Conservation (phyloP, 2,329 filamentous ascomycete species). For the Trichoderma harzianum region DNA sequence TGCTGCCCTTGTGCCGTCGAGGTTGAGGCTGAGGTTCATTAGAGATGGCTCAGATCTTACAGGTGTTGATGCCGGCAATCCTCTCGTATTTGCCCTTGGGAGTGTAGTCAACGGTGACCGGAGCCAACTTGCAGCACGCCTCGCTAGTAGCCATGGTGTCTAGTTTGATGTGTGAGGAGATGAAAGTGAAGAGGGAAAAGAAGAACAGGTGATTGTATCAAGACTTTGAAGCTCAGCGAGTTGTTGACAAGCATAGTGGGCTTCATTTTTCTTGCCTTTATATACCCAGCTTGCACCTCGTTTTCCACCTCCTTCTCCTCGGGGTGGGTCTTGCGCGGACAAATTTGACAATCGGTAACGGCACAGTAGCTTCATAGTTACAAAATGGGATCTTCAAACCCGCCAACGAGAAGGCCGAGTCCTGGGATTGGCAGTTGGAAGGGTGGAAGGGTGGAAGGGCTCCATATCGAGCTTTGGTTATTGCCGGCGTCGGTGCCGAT, state of each 20-base stretch:
- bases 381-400: neutral
- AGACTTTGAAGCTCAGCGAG: neutral
- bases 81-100: conserved; percentile 40
- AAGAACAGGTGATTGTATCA: neutral
- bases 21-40: neutral
- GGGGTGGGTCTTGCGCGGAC: neutral
- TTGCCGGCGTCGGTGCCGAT: conserved; percentile 10
- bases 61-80: conserved; percentile 41
- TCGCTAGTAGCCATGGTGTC: conserved; percentile 16
- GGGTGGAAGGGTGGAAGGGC: neutral
- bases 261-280: neutral
- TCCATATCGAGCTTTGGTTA: neutral
- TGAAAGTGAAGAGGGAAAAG: neutral
- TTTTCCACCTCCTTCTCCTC: neutral
- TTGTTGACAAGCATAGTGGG: neutral
- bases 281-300: neutral
- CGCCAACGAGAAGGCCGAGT: neutral
- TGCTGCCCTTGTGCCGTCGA: neutral
- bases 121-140: conserved; percentile 35
- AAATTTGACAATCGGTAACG: neutral
- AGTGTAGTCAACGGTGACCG: conserved; percentile 38
- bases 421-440: neutral
- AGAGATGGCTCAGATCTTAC: conserved; percentile 26
- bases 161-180: neutral
- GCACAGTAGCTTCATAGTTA: neutral